Evolutionary conservation across 345 rosid genomes (phyloP), one percentile per base, ranked within the genome.

Genomic region (Eucalyptus marginata): DNA sequence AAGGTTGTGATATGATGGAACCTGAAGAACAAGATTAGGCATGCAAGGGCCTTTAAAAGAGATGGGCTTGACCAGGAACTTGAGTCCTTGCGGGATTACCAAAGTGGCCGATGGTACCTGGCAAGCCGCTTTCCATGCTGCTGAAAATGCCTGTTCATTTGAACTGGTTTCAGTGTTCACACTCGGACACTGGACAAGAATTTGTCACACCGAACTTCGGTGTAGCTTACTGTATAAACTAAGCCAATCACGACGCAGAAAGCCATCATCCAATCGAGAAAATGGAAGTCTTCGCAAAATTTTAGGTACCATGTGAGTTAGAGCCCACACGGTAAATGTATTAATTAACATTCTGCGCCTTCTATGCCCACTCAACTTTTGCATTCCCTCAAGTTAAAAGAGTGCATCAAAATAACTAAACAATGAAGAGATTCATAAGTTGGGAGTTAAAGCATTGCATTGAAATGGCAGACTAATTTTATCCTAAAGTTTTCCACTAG

Each of bases 101-200:
- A 95, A 50, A 27, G 87, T 92, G 49, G 94, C 94, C 49, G 93
- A 92, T 4, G 91, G 47, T 5, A 94, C 93, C 62, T 88, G 91
- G 91, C 96, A 94, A 47, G 96, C 96, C 86, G 96, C 96, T 88
- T 92, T 92, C 97, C 97, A 94, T 79, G 96, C 95, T 31, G 91
- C 92, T 56, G 66, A 13, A 86, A 94, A 79, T 33, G 96, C 93
- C 96, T 95, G 94, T 88, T 81, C 52, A 29, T 16, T 76, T 76
- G 83, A 76, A 36, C 15, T 40, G 47, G 47, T 44, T 76, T 76
- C 27, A 76, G 83, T 18, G 50, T 31, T 50, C 44, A 22, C 29
- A 44, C 11, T 71, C 47, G 17, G 54, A 27, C 56, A 49, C 22
- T 49, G 46, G 76, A 49, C 27, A n/a, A 33, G 85, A 71, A 36